These are phyloP conservation scores for Penicillium malachiteum DNA, from an alignment of 495 filamentous ascomycete genomes.

Conservation along the genomic window DNA sequence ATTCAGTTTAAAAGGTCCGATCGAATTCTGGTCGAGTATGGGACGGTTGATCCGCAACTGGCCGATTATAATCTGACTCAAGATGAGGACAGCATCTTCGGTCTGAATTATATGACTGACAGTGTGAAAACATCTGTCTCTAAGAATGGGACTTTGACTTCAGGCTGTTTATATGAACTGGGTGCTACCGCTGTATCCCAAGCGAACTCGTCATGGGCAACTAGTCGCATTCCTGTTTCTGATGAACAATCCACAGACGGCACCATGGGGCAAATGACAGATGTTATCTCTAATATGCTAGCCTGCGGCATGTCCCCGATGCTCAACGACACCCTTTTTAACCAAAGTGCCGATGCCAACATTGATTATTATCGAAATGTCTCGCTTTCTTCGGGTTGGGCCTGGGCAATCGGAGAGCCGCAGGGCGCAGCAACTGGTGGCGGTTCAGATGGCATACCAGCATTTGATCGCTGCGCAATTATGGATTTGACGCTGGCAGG, in stretches of 20 bases:
- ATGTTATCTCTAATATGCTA: constrained; percentile 42
- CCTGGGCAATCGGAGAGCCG: constrained; percentile 58
- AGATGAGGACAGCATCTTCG: constrained; percentile 46
- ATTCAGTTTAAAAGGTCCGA: constrained; percentile 50
- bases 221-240: constrained; percentile 28
- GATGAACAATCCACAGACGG: constrained; percentile 29
- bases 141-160: constrained; percentile 38
- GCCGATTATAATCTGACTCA: constrained; percentile 46
- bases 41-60: constrained; percentile 57
- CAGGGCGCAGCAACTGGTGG: constrained; percentile 33
- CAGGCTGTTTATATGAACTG: constrained; percentile 52
- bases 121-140: constrained; percentile 23
- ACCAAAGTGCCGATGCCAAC: constrained; percentile 48
- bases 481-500: constrained; percentile 45
- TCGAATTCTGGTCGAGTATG: constrained; percentile 54
- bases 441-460: constrained; percentile 20
- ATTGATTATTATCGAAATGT: constrained; percentile 49
- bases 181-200: constrained; percentile 34
- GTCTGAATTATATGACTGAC: constrained; percentile 35
- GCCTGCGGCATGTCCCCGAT: constrained; percentile 59
- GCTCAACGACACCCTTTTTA: constrained; percentile 55
- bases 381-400: constrained; percentile 54
- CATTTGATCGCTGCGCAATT: constrained; percentile 51
- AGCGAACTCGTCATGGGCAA: constrained; percentile 60
- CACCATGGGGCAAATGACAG: constrained; percentile 30